phyloP scores from a whole-genome alignment of 345 rosid genomes.

The Eucalyptus coolabah region DNA sequence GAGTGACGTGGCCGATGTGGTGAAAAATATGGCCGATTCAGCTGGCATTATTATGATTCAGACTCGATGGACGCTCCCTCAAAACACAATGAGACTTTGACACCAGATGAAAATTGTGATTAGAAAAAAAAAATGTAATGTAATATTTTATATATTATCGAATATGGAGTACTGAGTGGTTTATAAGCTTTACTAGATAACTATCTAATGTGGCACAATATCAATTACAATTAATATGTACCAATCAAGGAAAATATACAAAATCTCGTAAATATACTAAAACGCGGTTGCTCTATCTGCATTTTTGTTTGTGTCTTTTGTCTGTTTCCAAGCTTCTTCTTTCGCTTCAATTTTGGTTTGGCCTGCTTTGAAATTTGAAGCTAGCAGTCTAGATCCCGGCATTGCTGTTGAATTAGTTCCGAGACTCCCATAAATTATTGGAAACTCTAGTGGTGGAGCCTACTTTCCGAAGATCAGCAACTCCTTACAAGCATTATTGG shows the following conservation, averaged over 20 bases:
- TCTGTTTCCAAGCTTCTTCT: background rate
- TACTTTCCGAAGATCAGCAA: background rate
- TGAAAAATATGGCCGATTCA: background rate
- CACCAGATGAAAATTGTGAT: background rate
- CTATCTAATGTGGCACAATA: background rate
- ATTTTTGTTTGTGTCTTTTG: background rate
- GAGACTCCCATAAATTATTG: background rate
- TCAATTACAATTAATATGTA: background rate
- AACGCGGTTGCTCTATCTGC: background rate
- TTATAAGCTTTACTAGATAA: background rate
- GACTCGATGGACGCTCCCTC: background rate
- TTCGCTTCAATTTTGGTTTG: background rate
- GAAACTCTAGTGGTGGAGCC: background rate
- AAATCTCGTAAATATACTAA: background rate
- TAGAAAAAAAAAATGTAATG: background rate
- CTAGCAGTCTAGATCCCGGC: background rate
- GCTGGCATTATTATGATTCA: background rate
- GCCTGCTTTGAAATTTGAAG: background rate
- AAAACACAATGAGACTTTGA: background rate
- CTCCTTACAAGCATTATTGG: background rate
- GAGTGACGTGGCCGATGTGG: background rate
- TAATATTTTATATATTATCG: too few species aligned
- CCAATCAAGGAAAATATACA: background rate
- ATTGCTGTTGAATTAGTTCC: background rate
- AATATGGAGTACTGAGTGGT: background rate